A percentile compares a stretch with the other conserved stretches of the same genome.
phyloP scores from a whole-genome alignment of 495 filamentous ascomycete species.

The Penicillium mononematosum region DNA sequence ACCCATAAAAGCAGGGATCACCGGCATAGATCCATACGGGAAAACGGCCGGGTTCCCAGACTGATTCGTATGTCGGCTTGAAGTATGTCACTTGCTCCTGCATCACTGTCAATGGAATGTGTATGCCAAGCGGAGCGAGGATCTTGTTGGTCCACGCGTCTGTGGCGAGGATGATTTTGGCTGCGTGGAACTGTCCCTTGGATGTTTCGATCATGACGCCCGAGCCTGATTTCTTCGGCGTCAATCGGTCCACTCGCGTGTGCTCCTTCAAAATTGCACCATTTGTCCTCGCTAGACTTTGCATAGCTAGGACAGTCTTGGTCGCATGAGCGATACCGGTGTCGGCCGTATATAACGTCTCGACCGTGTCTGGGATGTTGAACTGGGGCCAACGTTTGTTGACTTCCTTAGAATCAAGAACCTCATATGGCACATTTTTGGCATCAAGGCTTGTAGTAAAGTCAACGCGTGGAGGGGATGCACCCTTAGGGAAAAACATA shows the following conservation, averaged over 20 bases:
- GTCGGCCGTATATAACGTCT: conserved; percentile 28
- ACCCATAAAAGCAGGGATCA: conserved; percentile 27
- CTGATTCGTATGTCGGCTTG: conserved; percentile 22
- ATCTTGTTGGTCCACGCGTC: conserved; percentile 35
- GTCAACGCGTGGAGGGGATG: conserved; percentile 9
- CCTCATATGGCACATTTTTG: conserved; percentile 26
- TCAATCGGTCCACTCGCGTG: conserved; percentile 25
- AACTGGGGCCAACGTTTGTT: conserved; percentile 33
- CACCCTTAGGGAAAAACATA: conserved; percentile 26
- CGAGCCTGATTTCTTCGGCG: conserved; percentile 15
- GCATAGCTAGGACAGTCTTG: conserved; percentile 25
- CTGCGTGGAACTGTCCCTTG: conserved; percentile 23
- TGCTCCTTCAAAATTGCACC: conserved; percentile 28
- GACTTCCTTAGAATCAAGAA: conserved; percentile 26
- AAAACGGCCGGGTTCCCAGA: conserved; percentile 21
- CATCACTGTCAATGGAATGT: conserved; percentile 32
- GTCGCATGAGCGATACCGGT: conserved; percentile 30
- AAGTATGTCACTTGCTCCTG: conserved; percentile 36
- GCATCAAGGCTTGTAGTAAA: conserved; percentile 20
- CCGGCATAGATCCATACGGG: conserved; percentile 34
- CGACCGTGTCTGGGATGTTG: conserved; percentile 24
- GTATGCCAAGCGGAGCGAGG: conserved; percentile 23
- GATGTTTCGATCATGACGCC: conserved; percentile 27
- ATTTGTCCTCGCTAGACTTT: conserved; percentile 21
- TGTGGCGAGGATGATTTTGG: conserved; percentile 29